These are phyloP conservation scores for Megacollybia platyphylla DNA, from an alignment of 1,284 basidiomycete genomes.

Conservation along the genomic window DNA sequence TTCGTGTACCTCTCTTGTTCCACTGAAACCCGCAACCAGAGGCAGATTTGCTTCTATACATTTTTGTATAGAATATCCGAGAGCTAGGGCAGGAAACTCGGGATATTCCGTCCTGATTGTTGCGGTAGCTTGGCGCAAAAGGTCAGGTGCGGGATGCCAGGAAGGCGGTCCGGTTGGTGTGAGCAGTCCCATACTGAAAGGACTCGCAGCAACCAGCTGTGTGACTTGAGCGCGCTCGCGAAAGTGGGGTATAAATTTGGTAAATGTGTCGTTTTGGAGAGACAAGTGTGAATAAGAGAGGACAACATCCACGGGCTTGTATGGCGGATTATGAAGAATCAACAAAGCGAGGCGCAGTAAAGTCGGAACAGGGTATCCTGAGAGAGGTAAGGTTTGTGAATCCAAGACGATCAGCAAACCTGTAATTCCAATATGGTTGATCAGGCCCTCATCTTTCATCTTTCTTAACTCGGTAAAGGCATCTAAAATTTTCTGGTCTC, in stretches of 20 bases:
- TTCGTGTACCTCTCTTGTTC: constrained; percentile 61
- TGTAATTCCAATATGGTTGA: constrained; percentile 77
- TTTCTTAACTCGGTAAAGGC: constrained; percentile 64
- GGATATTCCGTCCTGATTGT: constrained; percentile 23
- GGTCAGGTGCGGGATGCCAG: constrained; percentile 79
- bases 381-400: background rate
- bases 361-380: constrained; percentile 83
- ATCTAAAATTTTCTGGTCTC: constrained; percentile 70
- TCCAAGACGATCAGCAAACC: constrained; percentile 29
- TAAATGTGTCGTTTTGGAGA: constrained; percentile 67
- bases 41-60: constrained; percentile 39
- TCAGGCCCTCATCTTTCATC: constrained; percentile 68
- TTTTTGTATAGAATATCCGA: constrained; percentile 58
- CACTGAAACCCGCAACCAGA: constrained; percentile 68
- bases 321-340: constrained; percentile 50
- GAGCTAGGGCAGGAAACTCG: constrained; percentile 53
- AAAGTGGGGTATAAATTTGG: constrained; percentile 50
- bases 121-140: constrained; percentile 30
- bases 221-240: constrained; percentile 48
- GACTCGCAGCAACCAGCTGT: constrained; percentile 77
- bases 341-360: constrained; percentile 77
- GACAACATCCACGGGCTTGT: constrained; percentile 65
- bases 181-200: constrained; percentile 87
- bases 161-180: constrained; percentile 45
- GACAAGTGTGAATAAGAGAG: constrained; percentile 83